These are phyloP conservation scores for Penicillium sp. DNA, from an alignment of 2,329 filamentous ascomycete genomes.

Conservation along the genomic window DNA sequence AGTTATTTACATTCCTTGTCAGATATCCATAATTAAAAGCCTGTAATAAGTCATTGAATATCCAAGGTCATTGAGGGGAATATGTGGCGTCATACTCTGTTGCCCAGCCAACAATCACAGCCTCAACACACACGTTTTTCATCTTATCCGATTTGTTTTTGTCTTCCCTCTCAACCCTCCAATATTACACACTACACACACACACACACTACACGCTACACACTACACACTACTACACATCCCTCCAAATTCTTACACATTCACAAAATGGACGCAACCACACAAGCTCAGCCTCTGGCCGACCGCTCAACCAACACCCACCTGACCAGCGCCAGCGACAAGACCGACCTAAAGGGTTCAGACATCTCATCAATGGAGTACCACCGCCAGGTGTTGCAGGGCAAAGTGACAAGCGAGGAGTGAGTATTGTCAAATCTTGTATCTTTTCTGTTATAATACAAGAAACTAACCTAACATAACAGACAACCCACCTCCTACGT, in stretches of 20 bases:
- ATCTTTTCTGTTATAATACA: neutral
- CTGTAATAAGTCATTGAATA: conserved; percentile 2
- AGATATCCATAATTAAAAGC: neutral
- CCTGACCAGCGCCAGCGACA: conserved; percentile 27
- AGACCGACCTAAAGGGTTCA: conserved; percentile 35
- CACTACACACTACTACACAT: neutral
- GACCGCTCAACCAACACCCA: conserved; percentile 45
- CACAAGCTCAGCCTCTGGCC: conserved; percentile 36
- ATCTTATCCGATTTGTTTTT: conserved; percentile 22
- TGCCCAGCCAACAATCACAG: conserved; percentile 41
- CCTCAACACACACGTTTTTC: conserved; percentile 20
- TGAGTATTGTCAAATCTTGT: conserved; percentile 22
- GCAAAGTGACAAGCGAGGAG: conserved; percentile 42
- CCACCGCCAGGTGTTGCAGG: conserved; percentile 44
- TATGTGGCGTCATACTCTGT: conserved; percentile 21
- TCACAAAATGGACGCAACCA: conserved; percentile 33
- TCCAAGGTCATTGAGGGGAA: neutral
- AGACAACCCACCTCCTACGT: conserved; percentile 41
- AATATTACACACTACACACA: neutral
- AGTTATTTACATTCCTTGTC: neutral
- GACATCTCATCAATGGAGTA: conserved; percentile 43
- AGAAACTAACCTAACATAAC: conserved; percentile 21
- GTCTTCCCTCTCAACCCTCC: conserved; percentile 2
- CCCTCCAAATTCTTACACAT: neutral
- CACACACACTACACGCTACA: neutral